These are phyloP conservation scores for Volvariella surrecta DNA, from an alignment of 1,284 basidiomycete species.

Conservation along the genomic window DNA sequence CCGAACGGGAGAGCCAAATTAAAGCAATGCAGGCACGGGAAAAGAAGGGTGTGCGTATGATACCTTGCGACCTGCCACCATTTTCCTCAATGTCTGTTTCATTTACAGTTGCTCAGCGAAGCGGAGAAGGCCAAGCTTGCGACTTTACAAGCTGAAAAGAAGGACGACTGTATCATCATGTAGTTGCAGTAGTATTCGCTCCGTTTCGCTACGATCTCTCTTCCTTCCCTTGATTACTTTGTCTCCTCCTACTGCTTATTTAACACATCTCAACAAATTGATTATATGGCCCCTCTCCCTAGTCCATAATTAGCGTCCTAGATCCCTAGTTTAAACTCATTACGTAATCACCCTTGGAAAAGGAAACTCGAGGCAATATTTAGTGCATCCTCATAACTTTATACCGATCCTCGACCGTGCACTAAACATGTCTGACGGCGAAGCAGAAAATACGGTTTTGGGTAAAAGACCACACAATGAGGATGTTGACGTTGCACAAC, in stretches of 20 bases:
- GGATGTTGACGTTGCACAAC: constrained; percentile 16
- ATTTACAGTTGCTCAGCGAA: constrained; percentile 37
- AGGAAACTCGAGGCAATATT: no score
- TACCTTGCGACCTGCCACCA: background rate
- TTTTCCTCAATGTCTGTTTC: constrained; percentile 5
- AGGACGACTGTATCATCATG: constrained; percentile 53
- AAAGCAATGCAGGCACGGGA: constrained; percentile 62
- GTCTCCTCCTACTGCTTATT: no score
- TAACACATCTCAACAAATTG: no score
- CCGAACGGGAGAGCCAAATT: constrained; percentile 56
- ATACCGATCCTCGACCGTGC: no score
- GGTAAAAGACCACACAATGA: constrained; percentile 56
- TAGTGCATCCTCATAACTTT: no score
- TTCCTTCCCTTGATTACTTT: background rate
- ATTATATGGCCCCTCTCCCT: no score
- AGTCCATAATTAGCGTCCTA: no score
- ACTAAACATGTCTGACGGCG: constrained; percentile 25
- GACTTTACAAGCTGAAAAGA: constrained; percentile 27
- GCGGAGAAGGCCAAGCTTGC: constrained; percentile 58
- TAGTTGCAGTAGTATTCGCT: no score
- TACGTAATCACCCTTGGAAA: no score
- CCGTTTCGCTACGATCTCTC: no score
- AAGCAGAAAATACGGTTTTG: constrained; percentile 35
- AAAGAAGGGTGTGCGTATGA: constrained; percentile 52
- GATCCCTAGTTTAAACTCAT: no score